Conservation (phyloP, 1,284 basidiomycete genomes). For the Heliocybe sulcata region DNA sequence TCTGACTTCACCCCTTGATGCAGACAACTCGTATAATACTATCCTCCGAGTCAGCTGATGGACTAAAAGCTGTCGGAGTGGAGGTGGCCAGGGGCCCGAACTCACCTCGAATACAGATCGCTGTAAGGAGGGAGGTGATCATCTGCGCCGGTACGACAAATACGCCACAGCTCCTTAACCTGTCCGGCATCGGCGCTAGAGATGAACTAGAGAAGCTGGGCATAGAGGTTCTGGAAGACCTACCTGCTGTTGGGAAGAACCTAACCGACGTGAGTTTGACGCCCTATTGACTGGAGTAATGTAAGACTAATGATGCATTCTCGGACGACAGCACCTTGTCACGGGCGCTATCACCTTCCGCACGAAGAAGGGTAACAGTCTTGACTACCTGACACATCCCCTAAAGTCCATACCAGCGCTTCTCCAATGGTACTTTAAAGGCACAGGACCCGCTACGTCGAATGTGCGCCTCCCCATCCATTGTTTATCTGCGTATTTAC, state of each 20-base stretch:
- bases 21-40: constrained; percentile 46
- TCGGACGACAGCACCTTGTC: neutral
- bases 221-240: constrained; percentile 8
- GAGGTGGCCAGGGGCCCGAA: constrained; percentile 23
- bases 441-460: constrained; percentile 1
- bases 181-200: constrained; percentile 10
- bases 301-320: neutral
- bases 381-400: constrained; percentile 1
- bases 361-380: neutral
- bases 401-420: neutral
- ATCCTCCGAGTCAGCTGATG: constrained; percentile 36
- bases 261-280: neutral
- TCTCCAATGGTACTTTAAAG: neutral
- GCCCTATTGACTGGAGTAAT: neutral
- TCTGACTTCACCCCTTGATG: too few relatives aligned
- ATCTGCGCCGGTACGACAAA: constrained; percentile 13
- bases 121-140: constrained; percentile 11
- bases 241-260: constrained; percentile 12
- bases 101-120: neutral
- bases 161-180: constrained; percentile 9
- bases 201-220: constrained; percentile 9
- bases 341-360: constrained; percentile 3
- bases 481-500: neutral
- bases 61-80: constrained; percentile 44
- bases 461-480: constrained; percentile 9